Evolutionary conservation across 2,329 filamentous ascomycete genomes (phyloP).

Genomic region (Fusarium citri): DNA sequence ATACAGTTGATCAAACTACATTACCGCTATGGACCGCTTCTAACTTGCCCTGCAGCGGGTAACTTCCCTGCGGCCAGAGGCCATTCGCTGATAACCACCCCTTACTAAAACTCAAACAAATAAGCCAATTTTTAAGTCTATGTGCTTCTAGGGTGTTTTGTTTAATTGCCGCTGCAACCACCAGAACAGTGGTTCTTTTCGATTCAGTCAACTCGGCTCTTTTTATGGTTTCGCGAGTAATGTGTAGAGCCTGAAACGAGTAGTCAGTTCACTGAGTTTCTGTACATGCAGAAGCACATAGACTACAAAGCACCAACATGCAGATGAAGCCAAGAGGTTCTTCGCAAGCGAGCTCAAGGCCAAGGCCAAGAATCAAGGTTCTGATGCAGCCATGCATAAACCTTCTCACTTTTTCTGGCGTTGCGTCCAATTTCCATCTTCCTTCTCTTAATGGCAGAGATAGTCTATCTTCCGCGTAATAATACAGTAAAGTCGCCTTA

Average conservation of each 20-base stretch:
- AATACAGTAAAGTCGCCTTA: slow-evolving; percentile 16
- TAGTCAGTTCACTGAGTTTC: background rate
- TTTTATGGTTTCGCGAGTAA: background rate
- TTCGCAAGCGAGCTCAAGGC: slow-evolving; percentile 9
- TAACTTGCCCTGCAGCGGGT: background rate
- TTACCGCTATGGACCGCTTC: slow-evolving; percentile 2
- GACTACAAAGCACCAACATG: background rate
- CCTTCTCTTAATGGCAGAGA: background rate
- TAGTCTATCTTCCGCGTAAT: slow-evolving; percentile 16
- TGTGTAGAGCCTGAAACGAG: background rate
- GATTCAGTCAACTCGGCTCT: background rate
- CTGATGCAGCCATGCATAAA: background rate
- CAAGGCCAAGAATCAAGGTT: slow-evolving; percentile 23
- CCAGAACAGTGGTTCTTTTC: background rate
- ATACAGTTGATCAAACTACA: slow-evolving; percentile 24
- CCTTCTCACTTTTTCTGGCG: background rate
- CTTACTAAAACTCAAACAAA: slow-evolving; percentile 39
- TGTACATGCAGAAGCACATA: background rate
- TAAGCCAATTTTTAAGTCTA: slow-evolving; percentile 42
- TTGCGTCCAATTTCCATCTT: background rate
- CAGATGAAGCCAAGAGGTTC: slow-evolving; percentile 9
- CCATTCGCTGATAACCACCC: slow-evolving; percentile 7
- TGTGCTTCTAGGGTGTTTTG: slow-evolving; percentile 14
- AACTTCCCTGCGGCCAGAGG: slow-evolving; percentile 4
- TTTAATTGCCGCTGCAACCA: slow-evolving; percentile 21